Evolutionary conservation across 2,329 filamentous ascomycete species (phyloP), one percentile per base, ranked within the genome.

Genomic region (Nannizziopsis barbatae): DNA sequence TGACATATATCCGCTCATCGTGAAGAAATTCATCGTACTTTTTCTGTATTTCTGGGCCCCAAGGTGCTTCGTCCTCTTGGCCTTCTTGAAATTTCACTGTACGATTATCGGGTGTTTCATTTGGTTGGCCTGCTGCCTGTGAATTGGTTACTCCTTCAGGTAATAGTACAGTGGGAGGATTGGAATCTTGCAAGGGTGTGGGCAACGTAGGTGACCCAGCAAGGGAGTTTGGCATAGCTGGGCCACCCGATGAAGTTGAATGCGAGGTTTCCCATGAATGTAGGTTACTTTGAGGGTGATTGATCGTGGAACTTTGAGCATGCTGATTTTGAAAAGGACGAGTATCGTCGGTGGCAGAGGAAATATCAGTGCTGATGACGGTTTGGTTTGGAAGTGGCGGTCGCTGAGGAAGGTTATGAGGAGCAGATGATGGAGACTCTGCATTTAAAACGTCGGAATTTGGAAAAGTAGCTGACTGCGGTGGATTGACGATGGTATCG

Each of bases 11-110:
- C 38, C 71, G 63, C 58, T 74, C 71, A 53, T 73, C 65, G 46
- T 69, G 68, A n/a, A 74, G 60, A 46, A 74, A 74, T 47, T 71
- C 65, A 50, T 73, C 70, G 53, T 74, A 74, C 43, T 71, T 69
- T 53, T 67, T 67, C 57, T 73, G 70, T 11, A 71, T 65, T 12
- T 70, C 68, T 10, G 70, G 68, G n/a, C 64, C 65, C 70, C 70
- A 73, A 2, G 67, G 68, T n/a, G 64, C 57, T 54, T 74, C 70
- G 30, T 66, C 64, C 11, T 36, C n/a, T 15, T 10, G 37, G 7
- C 15, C 27, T 11, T 41, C 45, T 17, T 14, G 30, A 2, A 37
- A 30, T 15, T 36, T 42, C n/a, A 31, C 15, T 2, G 5, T 18
- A 12, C 27, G 17, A 2, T 27, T 9, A 1, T 11, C 4, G 4